A percentile compares a stretch with the other conserved stretches of the same genome.
Evolutionary conservation across 495 filamentous ascomycete species (phyloP).

Genomic region (Penicillium longicatenatum): DNA sequence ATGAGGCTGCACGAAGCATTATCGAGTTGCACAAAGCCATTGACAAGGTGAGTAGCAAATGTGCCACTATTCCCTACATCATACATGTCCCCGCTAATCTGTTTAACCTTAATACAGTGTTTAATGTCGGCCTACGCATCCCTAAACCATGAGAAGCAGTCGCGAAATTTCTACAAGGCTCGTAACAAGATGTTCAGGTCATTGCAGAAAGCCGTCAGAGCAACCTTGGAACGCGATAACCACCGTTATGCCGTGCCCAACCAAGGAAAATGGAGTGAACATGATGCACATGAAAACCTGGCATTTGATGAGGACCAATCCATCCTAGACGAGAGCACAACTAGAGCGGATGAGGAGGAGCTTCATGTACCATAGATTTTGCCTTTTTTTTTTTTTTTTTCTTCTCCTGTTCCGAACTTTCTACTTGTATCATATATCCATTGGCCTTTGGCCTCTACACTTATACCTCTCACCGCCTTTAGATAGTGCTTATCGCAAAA

Average conservation of each 20-base stretch:
- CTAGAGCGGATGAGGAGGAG: background rate
- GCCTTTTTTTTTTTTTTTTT: background rate
- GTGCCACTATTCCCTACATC: background rate
- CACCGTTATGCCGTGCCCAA: background rate
- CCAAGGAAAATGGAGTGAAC: background rate
- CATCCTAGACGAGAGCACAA: background rate
- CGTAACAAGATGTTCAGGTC: background rate
- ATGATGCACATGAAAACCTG: background rate
- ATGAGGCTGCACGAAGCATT: slow-evolving; percentile 38
- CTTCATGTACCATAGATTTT: background rate
- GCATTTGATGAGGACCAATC: background rate
- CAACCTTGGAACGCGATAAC: background rate
- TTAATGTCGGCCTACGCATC: background rate
- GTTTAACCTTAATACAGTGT: background rate
- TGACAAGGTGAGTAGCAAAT: slow-evolving; percentile 25
- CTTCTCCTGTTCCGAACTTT: too few relatives aligned
- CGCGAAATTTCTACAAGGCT: background rate
- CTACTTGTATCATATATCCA: too few relatives aligned
- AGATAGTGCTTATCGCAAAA: slow-evolving; percentile 19
- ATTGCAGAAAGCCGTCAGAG: background rate
- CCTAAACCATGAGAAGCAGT: background rate
- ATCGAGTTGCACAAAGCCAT: slow-evolving; percentile 48
- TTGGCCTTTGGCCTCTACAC: too few relatives aligned
- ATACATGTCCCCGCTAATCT: background rate
- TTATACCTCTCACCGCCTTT: slow-evolving; percentile 16